A percentile compares a stretch with the other conserved stretches of the same genome.
These are phyloP conservation scores for Anisodus tanguticus DNA, from an alignment of 257 asterid species.

Conservation along the genomic window DNA sequence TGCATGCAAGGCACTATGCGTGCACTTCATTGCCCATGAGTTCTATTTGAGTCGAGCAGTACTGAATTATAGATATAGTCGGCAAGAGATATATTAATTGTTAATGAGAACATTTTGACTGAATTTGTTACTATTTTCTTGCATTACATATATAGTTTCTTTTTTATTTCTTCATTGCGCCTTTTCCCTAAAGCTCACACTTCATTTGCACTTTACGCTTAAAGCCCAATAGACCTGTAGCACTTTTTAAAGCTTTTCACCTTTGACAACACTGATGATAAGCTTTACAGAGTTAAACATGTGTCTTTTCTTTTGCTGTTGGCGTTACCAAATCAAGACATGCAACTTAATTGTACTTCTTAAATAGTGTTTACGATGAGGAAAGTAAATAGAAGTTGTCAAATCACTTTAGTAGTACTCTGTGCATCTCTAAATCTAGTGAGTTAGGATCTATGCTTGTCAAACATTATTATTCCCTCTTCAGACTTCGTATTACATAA, in stretches of 20 bases:
- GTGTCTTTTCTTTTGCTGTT: not conserved
- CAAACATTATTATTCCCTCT: not conserved
- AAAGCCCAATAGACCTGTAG: not conserved
- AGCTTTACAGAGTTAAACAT: not conserved
- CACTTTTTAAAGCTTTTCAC: not conserved
- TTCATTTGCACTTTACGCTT: not conserved
- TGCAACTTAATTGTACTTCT: not conserved
- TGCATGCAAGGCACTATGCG: not conserved
- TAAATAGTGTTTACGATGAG: not conserved
- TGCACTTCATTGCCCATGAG: not conserved
- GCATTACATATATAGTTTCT: too few relatives aligned
- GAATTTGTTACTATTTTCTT: too few relatives aligned
- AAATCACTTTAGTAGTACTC: not conserved
- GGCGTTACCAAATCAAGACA: not conserved
- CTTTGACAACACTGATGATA: not conserved
- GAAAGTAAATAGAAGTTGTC: not conserved
- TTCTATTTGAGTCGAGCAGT: not conserved
- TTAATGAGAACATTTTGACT: too few relatives aligned
- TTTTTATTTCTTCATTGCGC: too few relatives aligned
- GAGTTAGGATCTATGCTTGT: not conserved
- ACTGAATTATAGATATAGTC: not conserved
- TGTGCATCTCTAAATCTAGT: conserved; percentile 2
- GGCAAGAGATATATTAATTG: too few relatives aligned
- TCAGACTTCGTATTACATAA: conserved; percentile 1
- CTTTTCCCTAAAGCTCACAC: too few relatives aligned